Evolutionary conservation across 73 alveolate genomes (phyloP), one percentile per base, ranked within the genome.

Genomic region (Effrenium voratum): DNA sequence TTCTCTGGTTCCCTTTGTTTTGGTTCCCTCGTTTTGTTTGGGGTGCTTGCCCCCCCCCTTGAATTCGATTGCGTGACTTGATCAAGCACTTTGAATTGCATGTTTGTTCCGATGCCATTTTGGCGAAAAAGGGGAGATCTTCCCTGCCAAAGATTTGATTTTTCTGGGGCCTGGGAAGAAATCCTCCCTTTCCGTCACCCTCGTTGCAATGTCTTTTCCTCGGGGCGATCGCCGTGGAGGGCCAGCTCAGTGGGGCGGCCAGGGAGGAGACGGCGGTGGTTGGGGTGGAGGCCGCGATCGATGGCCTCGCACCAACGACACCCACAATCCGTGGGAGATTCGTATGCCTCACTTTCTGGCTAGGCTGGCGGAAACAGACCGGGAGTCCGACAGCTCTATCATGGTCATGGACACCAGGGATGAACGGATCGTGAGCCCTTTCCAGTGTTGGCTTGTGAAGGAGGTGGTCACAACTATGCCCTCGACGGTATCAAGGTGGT

Each of bases 401-500:
- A 47, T 47, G 12, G 13, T 80, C 32, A 46, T 47, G 57, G 91
- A 80, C 47, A 28, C 3, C 32, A 3, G 44, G 6, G 91, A 80
- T 34, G 91, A 44, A 45, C 50, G 70, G 30, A 30, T 46, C 44
- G 70, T 80, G 2, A 38, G 46, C 1, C 70, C 91, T 1, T 80
- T 80, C 70, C 70, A 80, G 45, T 10, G 40, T 0, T 46, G 70
- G 70, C 46, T 80, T 22, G 44, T 10, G 30, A 1, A 5, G 44
- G 91, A 80, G 72, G 30, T 80, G 72, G 45, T 80, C 72, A 6
- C 46, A 80, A 80, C 72, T 80, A 80, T 8, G 46, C 72, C 22
- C 32, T 80, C 47, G 91, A 80, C 4, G 50, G 86, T 36, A 76
- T 80, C 91, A 45, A 80, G 36, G 91, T 34, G 34, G 72, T 80